Conservation (phyloP, 306 rosid species). For the Cicer bijugum region DNA sequence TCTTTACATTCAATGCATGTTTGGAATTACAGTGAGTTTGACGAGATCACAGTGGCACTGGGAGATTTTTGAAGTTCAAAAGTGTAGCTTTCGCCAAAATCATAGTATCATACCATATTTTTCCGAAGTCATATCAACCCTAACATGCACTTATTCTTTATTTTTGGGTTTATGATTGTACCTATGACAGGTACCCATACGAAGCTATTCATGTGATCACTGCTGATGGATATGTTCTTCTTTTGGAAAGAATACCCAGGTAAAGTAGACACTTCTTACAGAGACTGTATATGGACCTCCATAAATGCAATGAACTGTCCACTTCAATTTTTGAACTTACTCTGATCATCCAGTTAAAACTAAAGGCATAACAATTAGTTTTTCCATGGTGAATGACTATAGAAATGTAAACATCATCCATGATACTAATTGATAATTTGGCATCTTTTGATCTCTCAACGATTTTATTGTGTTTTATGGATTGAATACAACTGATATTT, state of each 20-base stretch:
- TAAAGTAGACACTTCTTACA: slow-evolving; percentile 37
- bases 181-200: slow-evolving; percentile 72
- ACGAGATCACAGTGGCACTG: too few relatives aligned
- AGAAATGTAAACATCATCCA: neutral
- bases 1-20: slow-evolving; percentile 14
- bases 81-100: too few relatives aligned
- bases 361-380: slow-evolving; percentile 12
- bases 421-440: slow-evolving; percentile 11
- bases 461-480: slow-evolving; percentile 3
- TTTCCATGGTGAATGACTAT: slow-evolving; percentile 3
- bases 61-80: too few relatives aligned
- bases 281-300: neutral
- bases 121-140: too few relatives aligned
- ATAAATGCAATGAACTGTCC: slow-evolving; percentile 21
- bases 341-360: slow-evolving; percentile 30
- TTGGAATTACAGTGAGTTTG: too few relatives aligned
- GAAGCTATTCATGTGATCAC: slow-evolving; percentile 91
- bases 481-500: slow-evolving; percentile 4
- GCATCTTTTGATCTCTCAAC: slow-evolving; percentile 12
- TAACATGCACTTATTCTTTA: neutral
- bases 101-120: too few relatives aligned
- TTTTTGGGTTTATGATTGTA: slow-evolving; percentile 16
- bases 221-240: slow-evolving; percentile 91
- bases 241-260: slow-evolving; percentile 97
- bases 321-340: slow-evolving; percentile 26